Evolutionary conservation across 345 rosid species (phyloP).

Genomic region (Hibiscus tridactylites): DNA sequence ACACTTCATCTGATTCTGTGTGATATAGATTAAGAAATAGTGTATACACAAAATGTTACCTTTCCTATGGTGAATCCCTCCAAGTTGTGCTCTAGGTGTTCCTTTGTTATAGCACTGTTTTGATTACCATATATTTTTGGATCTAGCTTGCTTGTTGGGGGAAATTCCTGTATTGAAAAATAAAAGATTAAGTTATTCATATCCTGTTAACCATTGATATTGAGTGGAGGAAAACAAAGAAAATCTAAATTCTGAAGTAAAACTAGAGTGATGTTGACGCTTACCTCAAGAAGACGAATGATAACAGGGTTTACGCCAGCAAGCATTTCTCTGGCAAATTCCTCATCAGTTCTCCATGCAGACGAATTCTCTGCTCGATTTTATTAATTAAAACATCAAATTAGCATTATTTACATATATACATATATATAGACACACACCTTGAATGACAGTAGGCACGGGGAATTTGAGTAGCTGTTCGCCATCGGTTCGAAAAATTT

Average conservation of each 20-base stretch:
- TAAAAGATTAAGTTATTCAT: too few relatives aligned
- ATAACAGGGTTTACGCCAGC: slow-evolving; percentile 66
- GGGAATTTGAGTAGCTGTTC: neutral
- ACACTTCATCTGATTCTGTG: neutral
- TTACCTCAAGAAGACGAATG: slow-evolving; percentile 52
- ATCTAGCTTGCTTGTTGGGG: slow-evolving; percentile 60
- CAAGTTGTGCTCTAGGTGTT: slow-evolving; percentile 36
- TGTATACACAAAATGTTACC: neutral
- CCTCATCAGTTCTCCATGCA: slow-evolving; percentile 69
- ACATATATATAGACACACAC: neutral
- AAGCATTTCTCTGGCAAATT: slow-evolving; percentile 78
- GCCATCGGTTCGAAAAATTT: neutral
- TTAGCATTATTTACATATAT: too few relatives aligned
- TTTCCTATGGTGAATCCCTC: neutral
- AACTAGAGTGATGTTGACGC: neutral
- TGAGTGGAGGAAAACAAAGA: too few relatives aligned
- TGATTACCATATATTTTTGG: slow-evolving; percentile 38
- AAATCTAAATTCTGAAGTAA: too few relatives aligned
- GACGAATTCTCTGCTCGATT: neutral
- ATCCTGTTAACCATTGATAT: too few relatives aligned
- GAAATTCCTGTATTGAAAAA: slow-evolving; percentile 37
- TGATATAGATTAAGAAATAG: neutral
- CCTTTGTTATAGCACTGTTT: slow-evolving; percentile 37
- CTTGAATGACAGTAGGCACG: neutral
- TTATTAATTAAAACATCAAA: too few relatives aligned